These are phyloP conservation scores for Acanthamoeba sp. DNA, from an alignment of 208 protist genomes.

Conservation along the genomic window DNA sequence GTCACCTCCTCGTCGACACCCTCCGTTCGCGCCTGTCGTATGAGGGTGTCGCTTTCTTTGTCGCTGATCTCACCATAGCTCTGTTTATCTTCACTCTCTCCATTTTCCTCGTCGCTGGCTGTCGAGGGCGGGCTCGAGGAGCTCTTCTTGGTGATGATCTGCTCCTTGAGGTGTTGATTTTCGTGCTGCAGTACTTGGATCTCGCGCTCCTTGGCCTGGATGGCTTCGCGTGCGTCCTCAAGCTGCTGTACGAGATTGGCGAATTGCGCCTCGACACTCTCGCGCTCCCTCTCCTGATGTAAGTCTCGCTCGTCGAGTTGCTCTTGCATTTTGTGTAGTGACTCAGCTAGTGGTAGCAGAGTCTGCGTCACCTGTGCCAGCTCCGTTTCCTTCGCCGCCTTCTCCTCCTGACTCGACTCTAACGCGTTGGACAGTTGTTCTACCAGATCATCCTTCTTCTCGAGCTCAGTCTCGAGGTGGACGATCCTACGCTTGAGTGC, in stretches of 20 bases:
- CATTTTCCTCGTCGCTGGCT: background rate
- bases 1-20: background rate
- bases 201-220: background rate
- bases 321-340: conserved; percentile 43
- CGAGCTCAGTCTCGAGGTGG: conserved; percentile 29
- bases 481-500: background rate
- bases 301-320: conserved; percentile 2
- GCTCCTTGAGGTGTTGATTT: conserved; percentile 19
- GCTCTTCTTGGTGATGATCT: conserved; percentile 13
- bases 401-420: background rate
- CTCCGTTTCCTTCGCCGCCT: background rate
- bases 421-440: background rate
- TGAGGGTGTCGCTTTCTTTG: background rate
- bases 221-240: background rate
- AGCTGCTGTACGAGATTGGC: background rate
- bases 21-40: background rate
- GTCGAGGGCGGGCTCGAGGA: background rate
- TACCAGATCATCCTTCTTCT: conserved; percentile 47
- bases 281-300: background rate
- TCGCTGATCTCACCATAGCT: background rate
- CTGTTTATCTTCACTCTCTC: background rate
- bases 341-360: conserved; percentile 2
- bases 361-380: background rate
- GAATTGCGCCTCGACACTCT: background rate
- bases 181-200: background rate